phyloP scores from a whole-genome alignment of 805 yeast genomes.

The Barnettozyma siamensis region DNA sequence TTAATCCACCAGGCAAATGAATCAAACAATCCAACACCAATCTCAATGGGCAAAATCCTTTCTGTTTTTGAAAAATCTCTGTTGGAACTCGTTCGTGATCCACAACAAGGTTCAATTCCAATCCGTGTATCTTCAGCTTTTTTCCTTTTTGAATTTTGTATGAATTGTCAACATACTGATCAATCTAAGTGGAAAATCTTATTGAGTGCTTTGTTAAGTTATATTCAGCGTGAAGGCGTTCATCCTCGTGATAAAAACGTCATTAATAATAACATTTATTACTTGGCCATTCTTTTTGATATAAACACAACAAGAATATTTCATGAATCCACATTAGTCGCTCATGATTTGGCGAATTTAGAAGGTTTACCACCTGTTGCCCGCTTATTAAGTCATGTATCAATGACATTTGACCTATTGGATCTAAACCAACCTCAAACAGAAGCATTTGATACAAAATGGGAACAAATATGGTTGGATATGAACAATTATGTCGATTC shows the following conservation, averaged over 20 bases:
- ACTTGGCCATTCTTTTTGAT: slow-evolving; percentile 4
- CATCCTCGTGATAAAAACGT: slow-evolving; percentile 6
- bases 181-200: slow-evolving; percentile 2
- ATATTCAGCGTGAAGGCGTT: slow-evolving; percentile 6
- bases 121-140: slow-evolving; percentile 4
- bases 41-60: background rate
- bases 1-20: slow-evolving; percentile 2
- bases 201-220: slow-evolving; percentile 1
- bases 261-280: slow-evolving; percentile 2
- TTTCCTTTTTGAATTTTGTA: slow-evolving; percentile 4
- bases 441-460: slow-evolving; percentile 27
- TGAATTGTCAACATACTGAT: background rate
- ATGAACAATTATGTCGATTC: background rate
- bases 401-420: slow-evolving; percentile 9
- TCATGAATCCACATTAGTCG: slow-evolving; percentile 7
- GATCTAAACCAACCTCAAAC: slow-evolving; percentile 2
- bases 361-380: slow-evolving; percentile 4
- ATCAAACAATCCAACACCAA: background rate
- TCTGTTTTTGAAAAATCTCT: slow-evolving; percentile 7
- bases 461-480: slow-evolving; percentile 35
- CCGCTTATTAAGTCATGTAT: slow-evolving; percentile 3
- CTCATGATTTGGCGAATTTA: slow-evolving; percentile 6
- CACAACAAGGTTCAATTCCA: slow-evolving; percentile 3
- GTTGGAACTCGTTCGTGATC: slow-evolving; percentile 2
- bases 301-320: slow-evolving; percentile 3